Percentiles rank a stretch among this genome's conserved stretches.
Conservation (phyloP, 2,329 filamentous ascomycete species). For the Zymoseptoria brevis region DNA sequence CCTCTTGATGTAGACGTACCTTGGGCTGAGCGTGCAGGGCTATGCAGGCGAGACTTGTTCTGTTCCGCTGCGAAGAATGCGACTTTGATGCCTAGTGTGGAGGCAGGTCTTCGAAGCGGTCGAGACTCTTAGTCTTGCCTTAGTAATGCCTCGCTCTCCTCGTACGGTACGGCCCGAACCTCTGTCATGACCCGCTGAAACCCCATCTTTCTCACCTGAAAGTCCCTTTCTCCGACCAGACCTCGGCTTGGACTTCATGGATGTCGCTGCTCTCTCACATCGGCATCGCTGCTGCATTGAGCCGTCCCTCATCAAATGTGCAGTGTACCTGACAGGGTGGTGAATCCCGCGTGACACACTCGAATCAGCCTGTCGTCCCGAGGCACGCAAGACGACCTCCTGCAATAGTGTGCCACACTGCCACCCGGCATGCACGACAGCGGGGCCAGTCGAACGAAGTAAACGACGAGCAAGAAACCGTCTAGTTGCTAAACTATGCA, state of each 20-base stretch:
- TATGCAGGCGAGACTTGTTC: background rate
- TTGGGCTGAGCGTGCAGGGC: background rate
- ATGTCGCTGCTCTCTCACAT: background rate
- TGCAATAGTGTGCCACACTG: background rate
- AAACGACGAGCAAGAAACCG: background rate
- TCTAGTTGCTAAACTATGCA: background rate
- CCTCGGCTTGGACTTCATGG: background rate
- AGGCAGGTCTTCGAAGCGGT: no score
- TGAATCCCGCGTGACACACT: no score
- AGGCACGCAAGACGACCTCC: background rate
- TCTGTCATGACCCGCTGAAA: background rate
- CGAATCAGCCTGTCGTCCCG: background rate
- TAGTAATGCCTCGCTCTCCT: background rate
- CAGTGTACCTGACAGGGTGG: no score
- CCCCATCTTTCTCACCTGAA: background rate
- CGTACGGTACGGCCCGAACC: background rate
- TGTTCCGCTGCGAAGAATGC: background rate
- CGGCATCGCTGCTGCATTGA: no score
- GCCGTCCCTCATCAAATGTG: no score
- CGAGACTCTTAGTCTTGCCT: no score
- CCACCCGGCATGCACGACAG: background rate
- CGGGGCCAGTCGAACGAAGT: no score
- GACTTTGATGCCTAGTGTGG: no score
- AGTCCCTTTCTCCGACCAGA: background rate
- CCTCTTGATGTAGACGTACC: background rate